Evolutionary conservation across 129 eudicot species (phyloP), one percentile per base, ranked within the genome.

Genomic region (Kitagawia praeruptora): DNA sequence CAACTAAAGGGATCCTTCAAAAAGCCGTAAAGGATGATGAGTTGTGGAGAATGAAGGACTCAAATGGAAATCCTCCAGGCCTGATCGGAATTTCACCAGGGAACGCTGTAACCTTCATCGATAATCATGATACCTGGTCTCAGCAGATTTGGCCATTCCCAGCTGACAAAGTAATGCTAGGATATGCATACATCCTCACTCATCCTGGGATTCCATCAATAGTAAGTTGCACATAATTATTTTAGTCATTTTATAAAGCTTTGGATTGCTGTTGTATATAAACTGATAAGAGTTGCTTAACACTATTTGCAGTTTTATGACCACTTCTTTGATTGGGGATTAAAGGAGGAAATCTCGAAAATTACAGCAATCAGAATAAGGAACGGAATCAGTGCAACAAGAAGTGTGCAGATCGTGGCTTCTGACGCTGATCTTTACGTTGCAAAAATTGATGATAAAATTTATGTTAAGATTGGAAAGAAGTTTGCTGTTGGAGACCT

Each of bases 121-220:
- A 92, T 48, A 88, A 92, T 77, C 98, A 90, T 23, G 98, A 93
- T 34, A 93, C 98, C 0, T 93, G 90, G 9, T 88, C 95, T 5
- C 93, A 93, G 80, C 84, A 87, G 4, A 4, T 49, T 12, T 90
- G 96, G 89, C 93, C 92, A 8, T 93, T 90, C 41, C 96, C 98
- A 2, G 82, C 87, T 3, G 98, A 93, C 76, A 93, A 93, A 84
- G 96, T 93, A 44, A 82, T 88, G 83, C 93, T 51, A 75, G 98
- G 98, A 85, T 90, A 93, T 79, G 91, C 88, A 12, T 93, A 90
- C 64, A 89, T 93, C 73, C 93, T 93, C 25, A 89, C 98, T 37
- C 98, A 93, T 86, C 96, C 98, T 18, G 93, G 96, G 71, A 84
- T 82, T 69, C 98, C 98, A 16, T 87, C 92, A 4, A 44, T 93